Evolutionary conservation across 1,284 basidiomycete species (phyloP).

Genomic region (Fistulina hepatica): DNA sequence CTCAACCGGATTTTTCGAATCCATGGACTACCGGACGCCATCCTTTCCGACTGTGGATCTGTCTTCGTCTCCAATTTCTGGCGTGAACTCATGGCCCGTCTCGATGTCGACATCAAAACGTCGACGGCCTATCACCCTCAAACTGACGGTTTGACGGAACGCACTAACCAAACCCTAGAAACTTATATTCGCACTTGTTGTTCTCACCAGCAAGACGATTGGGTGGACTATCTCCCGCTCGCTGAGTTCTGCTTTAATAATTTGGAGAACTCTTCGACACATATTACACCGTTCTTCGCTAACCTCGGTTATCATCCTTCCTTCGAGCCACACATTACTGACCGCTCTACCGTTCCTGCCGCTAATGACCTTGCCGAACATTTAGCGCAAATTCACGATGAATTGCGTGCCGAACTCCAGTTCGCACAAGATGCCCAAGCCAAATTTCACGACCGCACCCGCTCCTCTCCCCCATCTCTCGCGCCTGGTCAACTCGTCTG

Average conservation of each 20-base stretch:
- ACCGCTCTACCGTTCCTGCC: too few species aligned
- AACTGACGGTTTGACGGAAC: constrained; percentile 7
- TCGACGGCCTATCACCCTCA: constrained; percentile 10
- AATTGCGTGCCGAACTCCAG: constrained; percentile 20
- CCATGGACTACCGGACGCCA: constrained; percentile 2
- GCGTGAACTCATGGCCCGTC: constrained; percentile 19
- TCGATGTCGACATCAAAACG: too few species aligned
- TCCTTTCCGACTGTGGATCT: constrained; percentile 19
- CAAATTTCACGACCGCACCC: constrained; percentile 16
- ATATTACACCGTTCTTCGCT: constrained; percentile 31
- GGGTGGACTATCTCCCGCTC: constrained; percentile 21
- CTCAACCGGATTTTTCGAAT: background rate
- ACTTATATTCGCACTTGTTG: constrained; percentile 13
- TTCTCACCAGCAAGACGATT: constrained; percentile 23
- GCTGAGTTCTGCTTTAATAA: constrained; percentile 31
- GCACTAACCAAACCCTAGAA: constrained; percentile 2
- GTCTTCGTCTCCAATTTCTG: constrained; percentile 14
- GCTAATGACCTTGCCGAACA: too few species aligned
- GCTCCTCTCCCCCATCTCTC: constrained; percentile 17
- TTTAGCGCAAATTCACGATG: too few species aligned
- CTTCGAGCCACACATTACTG: constrained; percentile 18
- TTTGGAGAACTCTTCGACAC: constrained; percentile 23
- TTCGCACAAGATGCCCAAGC: constrained; percentile 19
- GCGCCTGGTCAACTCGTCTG: constrained; percentile 27
- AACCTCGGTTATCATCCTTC: constrained; percentile 26